phyloP scores from a whole-genome alignment of 768 basidiomycete genomes.

The Neoboletus magnificus region DNA sequence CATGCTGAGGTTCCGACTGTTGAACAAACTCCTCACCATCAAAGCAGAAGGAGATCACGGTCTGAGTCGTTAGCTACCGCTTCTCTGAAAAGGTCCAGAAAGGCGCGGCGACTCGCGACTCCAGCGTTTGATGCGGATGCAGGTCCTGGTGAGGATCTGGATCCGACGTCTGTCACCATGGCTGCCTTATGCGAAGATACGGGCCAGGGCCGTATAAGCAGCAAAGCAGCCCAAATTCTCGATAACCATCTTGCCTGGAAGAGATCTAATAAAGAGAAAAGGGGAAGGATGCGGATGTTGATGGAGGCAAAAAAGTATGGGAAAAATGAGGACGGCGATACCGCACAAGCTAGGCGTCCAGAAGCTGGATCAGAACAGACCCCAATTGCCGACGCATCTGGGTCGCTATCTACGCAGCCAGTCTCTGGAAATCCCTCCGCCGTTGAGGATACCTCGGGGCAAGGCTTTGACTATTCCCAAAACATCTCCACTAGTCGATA shows the following conservation, averaged over 20 bases:
- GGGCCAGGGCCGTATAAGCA: slow-evolving; percentile 76
- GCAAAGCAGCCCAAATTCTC: slow-evolving; percentile 69
- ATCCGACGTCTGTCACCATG: slow-evolving; percentile 85
- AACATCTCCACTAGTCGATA: slow-evolving; percentile 64
- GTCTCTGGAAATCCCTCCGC: slow-evolving; percentile 12
- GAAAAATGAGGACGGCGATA: slow-evolving; percentile 46
- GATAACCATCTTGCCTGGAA: slow-evolving; percentile 74
- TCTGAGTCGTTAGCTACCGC: slow-evolving; percentile 15
- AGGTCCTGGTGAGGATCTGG: slow-evolving; percentile 71
- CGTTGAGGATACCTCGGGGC: slow-evolving; percentile 45
- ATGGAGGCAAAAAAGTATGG: slow-evolving; percentile 81
- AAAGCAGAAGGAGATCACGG: slow-evolving; percentile 19
- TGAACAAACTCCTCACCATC: slow-evolving; percentile 7
- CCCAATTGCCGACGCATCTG: slow-evolving; percentile 2
- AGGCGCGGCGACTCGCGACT: slow-evolving; percentile 43
- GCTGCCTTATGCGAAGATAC: slow-evolving; percentile 73
- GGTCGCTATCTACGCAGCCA: slow-evolving; percentile 15
- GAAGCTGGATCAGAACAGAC: slow-evolving; percentile 9
- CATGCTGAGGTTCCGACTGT: slow-evolving; percentile 15
- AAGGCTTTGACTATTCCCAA: slow-evolving; percentile 70
- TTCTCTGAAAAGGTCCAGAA: slow-evolving; percentile 34
- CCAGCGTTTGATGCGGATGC: slow-evolving; percentile 57
- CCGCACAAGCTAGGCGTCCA: slow-evolving; percentile 13
- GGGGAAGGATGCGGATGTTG: slow-evolving; percentile 55
- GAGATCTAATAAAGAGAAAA: slow-evolving; percentile 60